Conservation (phyloP, 495 filamentous ascomycete species). For the Talaromyces thailandensis region DNA sequence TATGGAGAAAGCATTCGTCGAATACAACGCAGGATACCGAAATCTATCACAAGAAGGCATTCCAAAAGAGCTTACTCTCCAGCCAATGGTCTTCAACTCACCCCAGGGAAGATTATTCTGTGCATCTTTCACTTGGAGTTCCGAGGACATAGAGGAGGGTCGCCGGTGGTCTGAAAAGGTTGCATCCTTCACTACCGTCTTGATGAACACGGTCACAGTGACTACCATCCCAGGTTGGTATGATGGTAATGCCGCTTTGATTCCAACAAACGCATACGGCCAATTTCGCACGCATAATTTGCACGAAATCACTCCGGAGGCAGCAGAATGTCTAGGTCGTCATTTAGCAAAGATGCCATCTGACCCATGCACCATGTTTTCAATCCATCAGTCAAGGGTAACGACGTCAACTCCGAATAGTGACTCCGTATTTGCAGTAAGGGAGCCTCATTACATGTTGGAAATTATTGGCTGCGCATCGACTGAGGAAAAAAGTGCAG, state of each 20-base stretch:
- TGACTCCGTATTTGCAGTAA: slow-evolving; percentile 21
- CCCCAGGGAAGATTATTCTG: slow-evolving; percentile 15
- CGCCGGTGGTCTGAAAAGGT: slow-evolving; percentile 21
- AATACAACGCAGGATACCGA: slow-evolving; percentile 17
- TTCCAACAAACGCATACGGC: slow-evolving; percentile 16
- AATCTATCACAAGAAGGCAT: slow-evolving; percentile 12
- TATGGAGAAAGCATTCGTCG: slow-evolving; percentile 10
- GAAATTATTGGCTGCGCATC: slow-evolving; percentile 19
- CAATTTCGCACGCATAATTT: slow-evolving; percentile 15
- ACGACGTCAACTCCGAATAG: slow-evolving; percentile 7
- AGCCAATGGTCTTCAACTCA: slow-evolving; percentile 18
- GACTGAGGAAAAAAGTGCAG: not conserved
- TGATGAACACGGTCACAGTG: slow-evolving; percentile 19
- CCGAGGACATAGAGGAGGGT: slow-evolving; percentile 16
- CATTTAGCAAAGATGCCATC: slow-evolving; percentile 17
- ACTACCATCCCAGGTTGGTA: slow-evolving; percentile 18
- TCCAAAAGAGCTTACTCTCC: slow-evolving; percentile 16
- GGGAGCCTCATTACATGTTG: slow-evolving; percentile 29
- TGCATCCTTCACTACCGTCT: slow-evolving; percentile 12
- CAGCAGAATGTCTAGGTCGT: slow-evolving; percentile 14
- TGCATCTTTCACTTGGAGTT: slow-evolving; percentile 22
- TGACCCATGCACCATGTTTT: slow-evolving; percentile 14
- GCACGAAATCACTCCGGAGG: slow-evolving; percentile 11
- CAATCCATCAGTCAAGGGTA: slow-evolving; percentile 24
- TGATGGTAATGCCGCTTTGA: slow-evolving; percentile 6